Conservation (phyloP, 2,329 filamentous ascomycete genomes). For the Byssochlamys sp. region DNA sequence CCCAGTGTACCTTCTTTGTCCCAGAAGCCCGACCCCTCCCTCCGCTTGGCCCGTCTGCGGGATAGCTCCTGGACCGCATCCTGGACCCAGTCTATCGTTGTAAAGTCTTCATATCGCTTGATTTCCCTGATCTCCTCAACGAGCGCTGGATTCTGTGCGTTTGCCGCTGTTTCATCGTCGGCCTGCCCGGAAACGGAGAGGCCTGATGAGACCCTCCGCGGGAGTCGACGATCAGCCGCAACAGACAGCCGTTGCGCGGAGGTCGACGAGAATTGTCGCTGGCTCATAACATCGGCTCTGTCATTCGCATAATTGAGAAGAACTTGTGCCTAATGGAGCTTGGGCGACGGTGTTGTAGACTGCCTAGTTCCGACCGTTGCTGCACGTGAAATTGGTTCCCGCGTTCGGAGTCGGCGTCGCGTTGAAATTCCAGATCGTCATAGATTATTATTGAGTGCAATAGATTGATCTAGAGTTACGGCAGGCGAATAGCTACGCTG, state of each 20-base stretch:
- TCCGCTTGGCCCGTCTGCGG: constrained; percentile 65
- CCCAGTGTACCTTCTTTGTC: constrained; percentile 58
- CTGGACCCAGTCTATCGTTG: constrained; percentile 93
- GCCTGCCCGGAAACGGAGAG: constrained; percentile 41
- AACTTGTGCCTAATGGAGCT: constrained; percentile 2
- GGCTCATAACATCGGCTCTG: constrained; percentile 33
- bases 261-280: constrained; percentile 25
- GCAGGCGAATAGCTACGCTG: not conserved
- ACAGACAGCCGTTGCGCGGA: constrained; percentile 21
- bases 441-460: not conserved
- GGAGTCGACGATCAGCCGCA: constrained; percentile 22
- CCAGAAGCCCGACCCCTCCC: constrained; percentile 62
- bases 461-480: not conserved
- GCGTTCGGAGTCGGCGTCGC: constrained; percentile 1
- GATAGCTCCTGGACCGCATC: constrained; percentile 86
- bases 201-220: constrained; percentile 39
- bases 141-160: constrained; percentile 56
- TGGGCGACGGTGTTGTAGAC: not conserved
- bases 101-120: constrained; percentile 97
- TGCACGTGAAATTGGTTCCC: constrained; percentile 1
- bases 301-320: constrained; percentile 19
- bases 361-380: not conserved
- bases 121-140: constrained; percentile 96
- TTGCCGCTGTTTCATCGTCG: constrained; percentile 53
- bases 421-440: not conserved